A percentile compares a stretch with the other conserved stretches of the same genome.
These are phyloP conservation scores for Prunus padus DNA, from an alignment of 306 rosid species.

Conservation along the genomic window DNA sequence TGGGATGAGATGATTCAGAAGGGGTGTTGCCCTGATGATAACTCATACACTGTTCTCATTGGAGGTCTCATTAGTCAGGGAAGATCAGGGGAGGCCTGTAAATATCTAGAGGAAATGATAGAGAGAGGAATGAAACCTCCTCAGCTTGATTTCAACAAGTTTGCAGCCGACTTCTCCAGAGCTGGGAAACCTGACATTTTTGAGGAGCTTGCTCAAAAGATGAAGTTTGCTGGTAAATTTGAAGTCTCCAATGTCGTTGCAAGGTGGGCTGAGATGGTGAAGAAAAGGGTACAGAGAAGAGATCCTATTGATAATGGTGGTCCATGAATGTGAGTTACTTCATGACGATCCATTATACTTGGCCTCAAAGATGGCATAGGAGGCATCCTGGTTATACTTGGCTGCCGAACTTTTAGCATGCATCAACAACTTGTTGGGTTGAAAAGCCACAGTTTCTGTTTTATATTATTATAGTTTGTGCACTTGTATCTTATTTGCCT, in stretches of 20 bases:
- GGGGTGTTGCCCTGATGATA: conserved; percentile 83
- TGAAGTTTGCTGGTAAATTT: conserved; percentile 73
- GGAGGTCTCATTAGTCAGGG: conserved; percentile 83
- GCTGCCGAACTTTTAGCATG: not conserved
- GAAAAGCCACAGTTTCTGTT: not conserved
- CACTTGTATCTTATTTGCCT: not conserved
- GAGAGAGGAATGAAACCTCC: conserved; percentile 92
- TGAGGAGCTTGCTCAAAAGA: conserved; percentile 71
- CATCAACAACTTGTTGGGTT: not conserved
- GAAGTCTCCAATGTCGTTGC: conserved; percentile 69
- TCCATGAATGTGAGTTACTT: conserved; percentile 5
- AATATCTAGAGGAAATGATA: conserved; percentile 78
- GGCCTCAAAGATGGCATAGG: not conserved
- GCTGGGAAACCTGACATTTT: conserved; percentile 72
- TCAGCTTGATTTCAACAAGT: conserved; percentile 80
- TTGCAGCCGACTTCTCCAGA: conserved; percentile 74
- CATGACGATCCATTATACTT: not conserved
- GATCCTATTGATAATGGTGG: conserved; percentile 19
- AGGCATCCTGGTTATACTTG: not conserved
- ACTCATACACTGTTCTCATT: conserved; percentile 69
- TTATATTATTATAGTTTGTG: not conserved
- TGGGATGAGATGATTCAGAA: conserved; percentile 78
- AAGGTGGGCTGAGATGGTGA: conserved; percentile 78
- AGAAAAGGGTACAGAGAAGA: conserved; percentile 54
- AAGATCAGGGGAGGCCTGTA: conserved; percentile 63